Conservation (phyloP, 2,329 filamentous ascomycete genomes). For the Neopestalotiopsis rosae region DNA sequence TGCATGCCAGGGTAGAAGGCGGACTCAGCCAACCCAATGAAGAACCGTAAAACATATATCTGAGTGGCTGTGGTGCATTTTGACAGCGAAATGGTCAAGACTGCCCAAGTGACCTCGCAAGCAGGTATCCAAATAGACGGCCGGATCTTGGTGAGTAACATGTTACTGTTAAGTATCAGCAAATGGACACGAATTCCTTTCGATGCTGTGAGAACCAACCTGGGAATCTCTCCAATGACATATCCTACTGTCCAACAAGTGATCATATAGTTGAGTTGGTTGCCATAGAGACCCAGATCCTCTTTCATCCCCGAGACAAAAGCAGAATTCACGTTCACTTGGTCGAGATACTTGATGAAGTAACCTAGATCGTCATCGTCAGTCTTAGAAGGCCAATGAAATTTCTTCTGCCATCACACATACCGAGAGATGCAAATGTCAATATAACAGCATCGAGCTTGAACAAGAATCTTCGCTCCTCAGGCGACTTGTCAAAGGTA, state of each 20-base stretch:
- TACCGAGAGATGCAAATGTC: constrained; percentile 43
- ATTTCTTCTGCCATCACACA: neutral
- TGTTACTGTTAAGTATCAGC: constrained; percentile 29
- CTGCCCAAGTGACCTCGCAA: constrained; percentile 38
- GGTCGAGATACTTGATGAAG: constrained; percentile 41
- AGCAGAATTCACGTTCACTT: constrained; percentile 46
- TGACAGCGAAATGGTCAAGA: constrained; percentile 38
- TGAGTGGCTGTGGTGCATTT: constrained; percentile 39
- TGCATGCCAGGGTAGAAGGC: constrained; percentile 38
- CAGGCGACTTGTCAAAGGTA: constrained; percentile 47
- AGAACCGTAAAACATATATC: constrained; percentile 41
- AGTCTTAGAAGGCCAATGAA: neutral
- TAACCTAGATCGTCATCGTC: constrained; percentile 27
- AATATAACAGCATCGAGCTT: constrained; percentile 48
- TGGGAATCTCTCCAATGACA: constrained; percentile 37
- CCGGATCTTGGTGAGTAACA: constrained; percentile 39
- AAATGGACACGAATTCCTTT: too few species aligned
- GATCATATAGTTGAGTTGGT: constrained; percentile 42
- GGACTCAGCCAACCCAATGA: constrained; percentile 39
- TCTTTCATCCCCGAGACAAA: constrained; percentile 54
- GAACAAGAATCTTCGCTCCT: constrained; percentile 46
- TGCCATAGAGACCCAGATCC: constrained; percentile 44
- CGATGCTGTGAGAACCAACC: constrained; percentile 21
- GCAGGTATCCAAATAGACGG: constrained; percentile 44
- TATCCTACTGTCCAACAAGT: constrained; percentile 37